Conservation (phyloP, 768 basidiomycete species). For the Calvatia gigantea region DNA sequence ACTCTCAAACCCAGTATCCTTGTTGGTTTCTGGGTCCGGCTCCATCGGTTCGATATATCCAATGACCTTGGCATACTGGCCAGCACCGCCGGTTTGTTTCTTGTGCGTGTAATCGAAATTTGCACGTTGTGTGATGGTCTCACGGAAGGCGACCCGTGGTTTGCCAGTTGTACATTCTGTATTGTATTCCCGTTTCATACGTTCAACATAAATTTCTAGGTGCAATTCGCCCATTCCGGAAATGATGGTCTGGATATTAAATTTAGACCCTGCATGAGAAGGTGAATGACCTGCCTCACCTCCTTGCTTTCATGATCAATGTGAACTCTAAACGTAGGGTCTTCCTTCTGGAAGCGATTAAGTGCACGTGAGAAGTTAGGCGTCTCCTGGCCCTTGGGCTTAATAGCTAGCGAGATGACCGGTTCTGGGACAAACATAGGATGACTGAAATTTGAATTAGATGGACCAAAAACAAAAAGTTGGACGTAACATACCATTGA, state of each 20-base stretch:
- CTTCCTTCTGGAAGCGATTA: constrained; percentile 97
- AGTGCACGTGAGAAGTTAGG: constrained; percentile 97
- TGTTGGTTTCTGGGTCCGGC: constrained; percentile 66
- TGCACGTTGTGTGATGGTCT: constrained; percentile 82
- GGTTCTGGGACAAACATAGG: constrained; percentile 99
- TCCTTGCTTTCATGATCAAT: constrained; percentile 93
- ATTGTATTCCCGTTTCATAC: constrained; percentile 97
- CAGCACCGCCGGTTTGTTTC: constrained; percentile 97
- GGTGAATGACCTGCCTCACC: constrained; percentile 36
- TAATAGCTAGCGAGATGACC: constrained; percentile 93
- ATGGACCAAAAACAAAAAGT: not conserved
- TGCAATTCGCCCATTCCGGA: constrained; percentile 99
- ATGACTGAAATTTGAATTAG: constrained; percentile 56
- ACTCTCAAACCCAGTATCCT: constrained; percentile 82
- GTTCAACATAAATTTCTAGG: constrained; percentile 97
- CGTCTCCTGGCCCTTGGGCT: constrained; percentile 87
- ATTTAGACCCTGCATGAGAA: not conserved
- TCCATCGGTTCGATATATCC: constrained; percentile 92
- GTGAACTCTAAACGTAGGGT: constrained; percentile 98
- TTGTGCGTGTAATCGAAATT: constrained; percentile 92
- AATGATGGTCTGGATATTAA: constrained; percentile 77
- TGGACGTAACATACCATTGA: constrained; percentile 71
- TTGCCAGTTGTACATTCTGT: constrained; percentile 92
- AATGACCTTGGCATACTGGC: constrained; percentile 92
- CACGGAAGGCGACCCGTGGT: constrained; percentile 94